Conservation (phyloP, 257 asterid genomes). For the Datura wrightii region DNA sequence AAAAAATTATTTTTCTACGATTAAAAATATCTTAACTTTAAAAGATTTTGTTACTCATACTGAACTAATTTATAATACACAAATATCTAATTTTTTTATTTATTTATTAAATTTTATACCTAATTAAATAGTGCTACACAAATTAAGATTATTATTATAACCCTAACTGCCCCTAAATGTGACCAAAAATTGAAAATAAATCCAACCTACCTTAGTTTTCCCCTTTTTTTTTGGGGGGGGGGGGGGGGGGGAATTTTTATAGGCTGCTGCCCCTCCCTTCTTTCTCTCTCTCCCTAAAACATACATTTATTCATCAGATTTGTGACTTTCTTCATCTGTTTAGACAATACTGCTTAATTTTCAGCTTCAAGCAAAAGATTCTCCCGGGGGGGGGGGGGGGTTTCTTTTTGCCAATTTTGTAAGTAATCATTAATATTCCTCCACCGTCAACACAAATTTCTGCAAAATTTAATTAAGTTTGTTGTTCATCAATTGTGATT, state of each 20-base stretch:
- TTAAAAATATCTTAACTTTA: too few relatives aligned
- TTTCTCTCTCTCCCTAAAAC: neutral
- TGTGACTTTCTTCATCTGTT: slow-evolving; percentile 58
- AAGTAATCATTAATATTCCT: slow-evolving; percentile 41
- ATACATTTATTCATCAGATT: slow-evolving; percentile 36
- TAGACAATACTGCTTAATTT: slow-evolving; percentile 39
- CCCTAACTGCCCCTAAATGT: neutral
- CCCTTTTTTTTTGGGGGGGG: neutral
- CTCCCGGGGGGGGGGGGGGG: slow-evolving; percentile 27
- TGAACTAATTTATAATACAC: too few relatives aligned
- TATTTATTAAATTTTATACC: neutral
- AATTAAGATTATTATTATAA: too few relatives aligned
- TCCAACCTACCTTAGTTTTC: slow-evolving; percentile 41
- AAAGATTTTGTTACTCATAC: too few relatives aligned
- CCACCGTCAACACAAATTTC: slow-evolving; percentile 26
- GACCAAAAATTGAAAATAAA: slow-evolving; percentile 39
- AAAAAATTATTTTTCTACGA: too few relatives aligned
- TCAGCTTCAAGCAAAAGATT: slow-evolving; percentile 51
- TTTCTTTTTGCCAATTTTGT: slow-evolving; percentile 67
- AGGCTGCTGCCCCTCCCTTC: neutral
- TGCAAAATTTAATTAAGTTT: neutral
- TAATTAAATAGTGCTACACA: too few relatives aligned
- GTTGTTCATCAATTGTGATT: neutral
- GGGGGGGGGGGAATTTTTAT: neutral
- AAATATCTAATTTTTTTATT: too few relatives aligned